Percentiles rank a stretch among this genome's conserved stretches.
Conservation (phyloP, 108 stramenopile species). For the Cyclostephanos invisitatus region DNA sequence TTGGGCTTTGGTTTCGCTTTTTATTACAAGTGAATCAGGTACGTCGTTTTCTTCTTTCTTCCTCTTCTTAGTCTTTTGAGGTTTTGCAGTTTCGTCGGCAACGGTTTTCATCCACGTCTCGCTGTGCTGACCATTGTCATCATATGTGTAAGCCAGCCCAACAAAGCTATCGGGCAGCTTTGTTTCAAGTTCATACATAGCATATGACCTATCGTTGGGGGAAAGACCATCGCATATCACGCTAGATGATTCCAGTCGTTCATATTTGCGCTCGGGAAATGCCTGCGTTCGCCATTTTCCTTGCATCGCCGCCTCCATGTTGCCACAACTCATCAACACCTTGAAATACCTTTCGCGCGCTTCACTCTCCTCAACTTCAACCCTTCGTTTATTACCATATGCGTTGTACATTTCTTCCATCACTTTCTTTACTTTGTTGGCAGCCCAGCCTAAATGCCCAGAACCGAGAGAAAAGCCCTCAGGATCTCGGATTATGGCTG, state of each 20-base stretch:
- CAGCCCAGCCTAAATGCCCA: constrained; percentile 61
- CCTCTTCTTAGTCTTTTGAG: constrained; percentile 38
- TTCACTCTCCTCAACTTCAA: constrained; percentile 68
- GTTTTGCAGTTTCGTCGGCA: constrained; percentile 48
- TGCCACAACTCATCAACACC: constrained; percentile 48
- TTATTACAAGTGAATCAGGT: constrained; percentile 9
- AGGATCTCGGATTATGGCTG: constrained; percentile 56
- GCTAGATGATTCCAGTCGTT: constrained; percentile 60
- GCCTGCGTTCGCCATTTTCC: constrained; percentile 64
- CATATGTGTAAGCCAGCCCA: constrained; percentile 77
- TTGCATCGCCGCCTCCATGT: constrained; percentile 79
- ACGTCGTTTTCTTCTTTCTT: constrained; percentile 24
- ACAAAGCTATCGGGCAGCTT: constrained; percentile 77
- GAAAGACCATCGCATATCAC: constrained; percentile 81
- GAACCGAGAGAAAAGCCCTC: constrained; percentile 32
- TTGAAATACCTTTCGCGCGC: constrained; percentile 53
- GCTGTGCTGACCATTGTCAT: constrained; percentile 74
- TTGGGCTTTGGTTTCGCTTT: constrained; percentile 50
- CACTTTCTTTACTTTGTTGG: constrained; percentile 62
- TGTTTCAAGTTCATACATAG: constrained; percentile 76
- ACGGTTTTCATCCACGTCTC: constrained; percentile 91
- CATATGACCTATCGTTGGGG: constrained; percentile 73
- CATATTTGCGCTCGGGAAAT: constrained; percentile 80
- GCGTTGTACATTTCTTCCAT: constrained; percentile 67
- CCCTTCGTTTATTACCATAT: constrained; percentile 55